A percentile compares a stretch with the other conserved stretches of the same genome.
Evolutionary conservation across 352 stramenopile genomes (phyloP).

Genomic region (Pythium brassicae): DNA sequence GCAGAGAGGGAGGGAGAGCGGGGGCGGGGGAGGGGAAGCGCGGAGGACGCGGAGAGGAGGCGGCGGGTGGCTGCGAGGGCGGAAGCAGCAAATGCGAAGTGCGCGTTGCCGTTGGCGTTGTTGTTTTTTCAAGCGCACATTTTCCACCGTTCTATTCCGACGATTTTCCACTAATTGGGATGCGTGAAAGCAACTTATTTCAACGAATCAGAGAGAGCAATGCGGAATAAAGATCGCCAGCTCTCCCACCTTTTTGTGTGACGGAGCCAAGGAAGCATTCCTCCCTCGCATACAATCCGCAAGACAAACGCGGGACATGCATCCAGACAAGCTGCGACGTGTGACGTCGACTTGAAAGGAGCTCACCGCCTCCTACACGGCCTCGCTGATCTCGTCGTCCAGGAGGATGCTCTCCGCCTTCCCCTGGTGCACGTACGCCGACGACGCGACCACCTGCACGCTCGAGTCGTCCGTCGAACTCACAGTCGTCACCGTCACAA

Average conservation of each 20-base stretch:
- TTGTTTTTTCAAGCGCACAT: background rate
- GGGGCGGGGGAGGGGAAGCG: too few species aligned
- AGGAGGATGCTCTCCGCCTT: conserved; percentile 49
- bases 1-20: background rate
- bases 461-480: background rate
- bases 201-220: too few species aligned
- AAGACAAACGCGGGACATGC: background rate
- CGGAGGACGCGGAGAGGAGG: background rate
- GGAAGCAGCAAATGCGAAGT: background rate
- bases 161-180: too few species aligned
- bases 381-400: conserved; percentile 59
- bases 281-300: background rate
- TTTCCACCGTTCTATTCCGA: background rate
- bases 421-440: conserved; percentile 3
- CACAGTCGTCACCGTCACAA: background rate
- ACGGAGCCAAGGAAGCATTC: too few species aligned
- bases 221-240: too few species aligned
- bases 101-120: background rate
- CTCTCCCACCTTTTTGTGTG: too few species aligned
- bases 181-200: conserved; percentile 14
- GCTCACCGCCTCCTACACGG: too few species aligned
- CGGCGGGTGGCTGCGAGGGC: background rate
- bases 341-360: background rate
- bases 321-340: background rate
- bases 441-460: conserved; percentile 6